phyloP scores from a whole-genome alignment of 2,329 filamentous ascomycete species.

The Clarireedia paspali region DNA sequence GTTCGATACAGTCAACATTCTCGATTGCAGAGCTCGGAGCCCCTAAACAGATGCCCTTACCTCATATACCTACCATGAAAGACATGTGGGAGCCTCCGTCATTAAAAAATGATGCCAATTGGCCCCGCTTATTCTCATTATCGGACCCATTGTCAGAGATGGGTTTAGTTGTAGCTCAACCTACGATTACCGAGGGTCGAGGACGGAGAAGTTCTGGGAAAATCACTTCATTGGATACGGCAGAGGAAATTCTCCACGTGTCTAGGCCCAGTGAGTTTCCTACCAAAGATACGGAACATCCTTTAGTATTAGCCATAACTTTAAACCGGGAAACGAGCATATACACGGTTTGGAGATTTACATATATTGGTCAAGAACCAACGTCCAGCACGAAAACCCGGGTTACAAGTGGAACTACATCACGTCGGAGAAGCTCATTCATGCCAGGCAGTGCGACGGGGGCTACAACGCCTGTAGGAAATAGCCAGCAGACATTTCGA shows the following conservation, averaged over 20 bases:
- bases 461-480: slow-evolving; percentile 61
- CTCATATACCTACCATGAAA: slow-evolving; percentile 46
- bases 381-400: slow-evolving; percentile 33
- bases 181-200: slow-evolving; percentile 34
- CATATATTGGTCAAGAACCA: slow-evolving; percentile 63
- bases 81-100: slow-evolving; percentile 49
- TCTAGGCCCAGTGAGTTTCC: slow-evolving; percentile 54
- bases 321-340: slow-evolving; percentile 67
- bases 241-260: slow-evolving; percentile 79
- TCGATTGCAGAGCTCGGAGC: slow-evolving; percentile 49
- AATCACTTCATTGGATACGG: slow-evolving; percentile 56
- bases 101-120: slow-evolving; percentile 48
- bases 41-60: slow-evolving; percentile 46
- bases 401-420: slow-evolving; percentile 31
- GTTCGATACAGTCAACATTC: slow-evolving; percentile 44
- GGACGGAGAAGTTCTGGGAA: slow-evolving; percentile 34
- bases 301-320: slow-evolving; percentile 70
- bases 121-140: slow-evolving; percentile 73
- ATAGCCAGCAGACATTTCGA: slow-evolving; percentile 54
- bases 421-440: slow-evolving; percentile 53
- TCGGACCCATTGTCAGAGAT: slow-evolving; percentile 82
- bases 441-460: slow-evolving; percentile 64
- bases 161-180: slow-evolving; percentile 65
- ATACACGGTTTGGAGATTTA: slow-evolving; percentile 79
- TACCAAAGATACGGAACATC: slow-evolving; percentile 32